Conservation (phyloP, 176 grass and related monocot species). For the Oryza meridionalis region DNA sequence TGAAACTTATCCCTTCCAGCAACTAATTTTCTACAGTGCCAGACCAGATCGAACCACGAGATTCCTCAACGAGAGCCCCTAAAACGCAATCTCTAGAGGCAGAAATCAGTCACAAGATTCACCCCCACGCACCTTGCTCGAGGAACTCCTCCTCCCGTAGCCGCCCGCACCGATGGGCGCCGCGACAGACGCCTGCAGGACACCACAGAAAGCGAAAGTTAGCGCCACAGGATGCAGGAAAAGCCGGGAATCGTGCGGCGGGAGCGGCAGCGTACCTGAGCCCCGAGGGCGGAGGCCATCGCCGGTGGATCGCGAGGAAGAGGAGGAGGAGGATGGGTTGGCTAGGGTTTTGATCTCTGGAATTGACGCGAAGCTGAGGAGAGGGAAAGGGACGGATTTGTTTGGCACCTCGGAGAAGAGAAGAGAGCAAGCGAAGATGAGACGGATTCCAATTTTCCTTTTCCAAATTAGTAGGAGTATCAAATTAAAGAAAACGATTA, state of each 20-base stretch:
- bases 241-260: neutral
- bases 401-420: neutral
- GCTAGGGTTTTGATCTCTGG: slow-evolving; percentile 48
- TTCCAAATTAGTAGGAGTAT: neutral
- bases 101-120: neutral
- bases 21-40: slow-evolving; percentile 10
- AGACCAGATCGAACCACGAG: slow-evolving; percentile 9
- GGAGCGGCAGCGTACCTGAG: slow-evolving; percentile 31
- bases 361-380: slow-evolving; percentile 28
- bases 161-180: slow-evolving; percentile 26
- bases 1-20: neutral
- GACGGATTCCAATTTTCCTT: neutral
- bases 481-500: neutral
- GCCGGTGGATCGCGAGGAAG: neutral
- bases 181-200: slow-evolving; percentile 35
- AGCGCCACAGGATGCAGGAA: neutral
- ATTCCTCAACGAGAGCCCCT: neutral
- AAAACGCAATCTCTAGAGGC: neutral
- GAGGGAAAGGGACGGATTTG: neutral
- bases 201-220: neutral
- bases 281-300: slow-evolving; percentile 41
- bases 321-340: slow-evolving; percentile 20
- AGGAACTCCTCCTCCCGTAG: slow-evolving; percentile 12
- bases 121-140: slow-evolving; percentile 41
- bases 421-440: neutral